A percentile compares a stretch with the other conserved stretches of the same genome.
Evolutionary conservation across 108 stramenopile genomes (phyloP).

Genomic region (Craspedostauros australis): DNA sequence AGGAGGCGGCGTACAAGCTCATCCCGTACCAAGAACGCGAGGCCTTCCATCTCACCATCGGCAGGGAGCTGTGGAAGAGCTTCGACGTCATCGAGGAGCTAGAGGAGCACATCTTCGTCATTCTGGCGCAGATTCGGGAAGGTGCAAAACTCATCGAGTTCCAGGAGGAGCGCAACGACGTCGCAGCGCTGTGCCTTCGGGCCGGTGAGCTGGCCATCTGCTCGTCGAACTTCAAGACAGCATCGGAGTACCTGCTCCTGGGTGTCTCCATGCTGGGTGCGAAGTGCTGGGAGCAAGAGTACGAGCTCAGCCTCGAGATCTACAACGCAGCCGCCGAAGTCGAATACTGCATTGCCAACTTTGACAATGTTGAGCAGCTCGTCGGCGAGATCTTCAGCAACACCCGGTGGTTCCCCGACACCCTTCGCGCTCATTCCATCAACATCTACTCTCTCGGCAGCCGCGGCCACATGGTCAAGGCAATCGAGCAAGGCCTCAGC

Average conservation of each 20-base stretch:
- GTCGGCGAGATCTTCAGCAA: constrained; percentile 16
- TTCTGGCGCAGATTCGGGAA: constrained; percentile 37
- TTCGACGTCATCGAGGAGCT: constrained; percentile 25
- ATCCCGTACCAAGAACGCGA: constrained; percentile 27
- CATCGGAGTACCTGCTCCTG: constrained; percentile 32
- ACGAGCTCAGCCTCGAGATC: constrained; percentile 31
- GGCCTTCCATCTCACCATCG: constrained; percentile 38
- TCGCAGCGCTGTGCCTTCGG: constrained; percentile 36
- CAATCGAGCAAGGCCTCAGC: constrained; percentile 16
- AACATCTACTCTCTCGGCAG: constrained; percentile 16
- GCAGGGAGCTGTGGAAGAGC: constrained; percentile 20
- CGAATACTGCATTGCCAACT: constrained; percentile 25
- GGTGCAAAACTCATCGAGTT: constrained; percentile 25
- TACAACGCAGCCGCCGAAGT: constrained; percentile 40
- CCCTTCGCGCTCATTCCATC: constrained; percentile 25
- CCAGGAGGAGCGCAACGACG: constrained; percentile 3
- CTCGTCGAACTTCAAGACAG: constrained; percentile 37
- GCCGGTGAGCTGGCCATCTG: constrained; percentile 39
- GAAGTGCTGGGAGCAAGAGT: constrained; percentile 54
- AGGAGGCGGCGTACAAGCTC: constrained; percentile 26
- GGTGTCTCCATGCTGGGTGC: constrained; percentile 39
- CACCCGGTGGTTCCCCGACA: constrained; percentile 25
- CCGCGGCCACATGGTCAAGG: constrained; percentile 12
- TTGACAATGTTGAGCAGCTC: constrained; percentile 5
- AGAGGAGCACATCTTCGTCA: constrained; percentile 27